Evolutionary conservation across 805 yeast genomes (phyloP).

Genomic region (Saccharomycopsis selenospora): DNA sequence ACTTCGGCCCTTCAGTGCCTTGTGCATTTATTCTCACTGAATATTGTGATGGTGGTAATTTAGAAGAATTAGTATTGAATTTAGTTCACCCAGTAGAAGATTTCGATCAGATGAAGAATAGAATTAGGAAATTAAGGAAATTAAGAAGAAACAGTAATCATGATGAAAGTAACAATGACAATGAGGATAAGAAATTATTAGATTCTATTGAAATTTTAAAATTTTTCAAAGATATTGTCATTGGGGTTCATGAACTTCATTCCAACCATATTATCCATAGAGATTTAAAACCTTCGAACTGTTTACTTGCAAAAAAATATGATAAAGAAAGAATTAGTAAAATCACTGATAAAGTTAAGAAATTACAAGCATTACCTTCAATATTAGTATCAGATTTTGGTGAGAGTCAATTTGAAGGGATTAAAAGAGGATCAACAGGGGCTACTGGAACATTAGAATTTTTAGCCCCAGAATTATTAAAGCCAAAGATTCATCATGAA

Average conservation of each 20-base stretch:
- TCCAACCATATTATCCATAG: slow-evolving; percentile 73
- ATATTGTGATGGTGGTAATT: slow-evolving; percentile 82
- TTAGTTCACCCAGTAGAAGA: slow-evolving; percentile 32
- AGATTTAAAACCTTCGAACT: slow-evolving; percentile 85
- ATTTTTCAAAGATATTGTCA: slow-evolving; percentile 58
- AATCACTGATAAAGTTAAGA: neutral
- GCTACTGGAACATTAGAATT: slow-evolving; percentile 84
- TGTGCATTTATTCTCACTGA: slow-evolving; percentile 75
- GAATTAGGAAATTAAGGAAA: slow-evolving; percentile 29
- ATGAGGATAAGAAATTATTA: slow-evolving; percentile 31
- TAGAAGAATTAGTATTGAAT: slow-evolving; percentile 55
- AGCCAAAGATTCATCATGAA: slow-evolving; percentile 23
- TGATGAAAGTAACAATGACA: slow-evolving; percentile 24
- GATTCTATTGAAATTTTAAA: slow-evolving; percentile 56
- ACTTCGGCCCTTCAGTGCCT: slow-evolving; percentile 50
- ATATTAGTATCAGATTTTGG: slow-evolving; percentile 85
- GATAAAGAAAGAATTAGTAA: neutral
- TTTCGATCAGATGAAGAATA: slow-evolving; percentile 30
- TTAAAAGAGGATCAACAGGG: slow-evolving; percentile 60
- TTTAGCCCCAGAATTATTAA: slow-evolving; percentile 76
- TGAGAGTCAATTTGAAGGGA: slow-evolving; percentile 74
- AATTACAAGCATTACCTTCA: slow-evolving; percentile 41
- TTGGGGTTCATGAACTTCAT: slow-evolving; percentile 70
- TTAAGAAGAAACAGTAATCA: slow-evolving; percentile 1
- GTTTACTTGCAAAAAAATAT: slow-evolving; percentile 40